Percentiles rank a stretch among this genome's conserved stretches.
Conservation (phyloP, 345 rosid genomes). For the Punica granatum region DNA sequence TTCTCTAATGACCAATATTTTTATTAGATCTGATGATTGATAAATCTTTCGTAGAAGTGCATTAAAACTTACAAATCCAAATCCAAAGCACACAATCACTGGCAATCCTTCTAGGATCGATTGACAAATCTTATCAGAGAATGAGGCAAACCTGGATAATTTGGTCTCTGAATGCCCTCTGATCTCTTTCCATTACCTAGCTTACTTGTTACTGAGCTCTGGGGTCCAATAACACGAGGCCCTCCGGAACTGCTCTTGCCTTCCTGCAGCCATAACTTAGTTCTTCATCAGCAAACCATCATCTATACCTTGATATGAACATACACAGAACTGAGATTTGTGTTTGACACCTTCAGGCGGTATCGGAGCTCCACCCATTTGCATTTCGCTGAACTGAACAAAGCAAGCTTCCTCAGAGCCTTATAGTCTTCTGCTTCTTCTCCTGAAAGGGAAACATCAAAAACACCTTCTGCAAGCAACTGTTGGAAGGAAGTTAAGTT, state of each 20-base stretch:
- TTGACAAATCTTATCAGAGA: slow-evolving; percentile 12
- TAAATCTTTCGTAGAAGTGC: too few species aligned
- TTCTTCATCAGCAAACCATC: background rate
- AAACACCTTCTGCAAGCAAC: slow-evolving; percentile 74
- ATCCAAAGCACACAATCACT: too few species aligned
- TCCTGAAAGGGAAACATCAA: slow-evolving; percentile 50
- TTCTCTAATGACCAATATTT: background rate
- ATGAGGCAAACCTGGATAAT: slow-evolving; percentile 49
- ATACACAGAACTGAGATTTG: background rate
- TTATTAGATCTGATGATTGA: background rate
- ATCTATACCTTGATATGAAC: background rate
- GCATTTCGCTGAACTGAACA: slow-evolving; percentile 43
- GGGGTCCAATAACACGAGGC: slow-evolving; percentile 29
- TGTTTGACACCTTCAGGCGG: slow-evolving; percentile 46
- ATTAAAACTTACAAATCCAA: too few species aligned
- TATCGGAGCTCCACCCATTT: slow-evolving; percentile 60
- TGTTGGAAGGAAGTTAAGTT: slow-evolving; percentile 59
- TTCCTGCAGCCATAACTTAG: slow-evolving; percentile 39
- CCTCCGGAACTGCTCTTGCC: slow-evolving; percentile 23
- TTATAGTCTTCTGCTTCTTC: slow-evolving; percentile 52
- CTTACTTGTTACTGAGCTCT: slow-evolving; percentile 24
- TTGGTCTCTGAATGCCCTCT: slow-evolving; percentile 36
- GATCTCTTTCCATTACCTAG: slow-evolving; percentile 36
- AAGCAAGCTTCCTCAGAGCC: slow-evolving; percentile 52
- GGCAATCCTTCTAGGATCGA: background rate